phyloP scores from a whole-genome alignment of 1,284 basidiomycete genomes.

The Polyporus tsugae region DNA sequence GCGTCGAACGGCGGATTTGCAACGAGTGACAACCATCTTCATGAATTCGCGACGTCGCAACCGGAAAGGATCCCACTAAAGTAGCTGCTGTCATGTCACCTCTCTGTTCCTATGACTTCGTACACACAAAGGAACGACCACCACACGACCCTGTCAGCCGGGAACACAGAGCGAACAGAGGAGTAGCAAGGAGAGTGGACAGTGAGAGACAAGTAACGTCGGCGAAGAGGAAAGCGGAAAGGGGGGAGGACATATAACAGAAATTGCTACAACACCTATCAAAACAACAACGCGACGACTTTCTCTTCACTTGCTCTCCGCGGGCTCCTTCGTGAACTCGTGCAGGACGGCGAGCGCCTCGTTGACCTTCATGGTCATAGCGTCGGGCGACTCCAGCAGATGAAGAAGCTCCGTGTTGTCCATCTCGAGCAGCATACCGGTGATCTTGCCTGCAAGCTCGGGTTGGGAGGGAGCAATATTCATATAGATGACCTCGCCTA shows the following conservation, averaged over 20 bases:
- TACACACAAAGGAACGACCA: slow-evolving; percentile 71
- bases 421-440: slow-evolving; percentile 98
- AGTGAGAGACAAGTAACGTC: slow-evolving; percentile 37
- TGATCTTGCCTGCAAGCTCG: slow-evolving; percentile 96
- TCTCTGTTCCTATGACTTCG: slow-evolving; percentile 64
- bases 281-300: slow-evolving; percentile 33
- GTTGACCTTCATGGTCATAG: slow-evolving; percentile 87
- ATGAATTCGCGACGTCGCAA: slow-evolving; percentile 27
- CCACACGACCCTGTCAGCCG: slow-evolving; percentile 51
- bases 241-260: slow-evolving; percentile 18
- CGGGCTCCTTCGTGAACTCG: slow-evolving; percentile 69
- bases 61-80: slow-evolving; percentile 29
- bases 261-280: slow-evolving; percentile 32
- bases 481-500: slow-evolving; percentile 94
- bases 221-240: slow-evolving; percentile 33
- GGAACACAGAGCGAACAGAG: slow-evolving; percentile 38
- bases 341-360: slow-evolving; percentile 87
- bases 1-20: background rate
- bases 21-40: slow-evolving; percentile 31
- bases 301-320: slow-evolving; percentile 36
- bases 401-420: slow-evolving; percentile 91
- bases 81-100: slow-evolving; percentile 41
- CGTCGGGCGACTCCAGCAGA: slow-evolving; percentile 82
- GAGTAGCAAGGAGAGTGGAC: slow-evolving; percentile 36
- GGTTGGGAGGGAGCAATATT: slow-evolving; percentile 79